Evolutionary conservation across 345 rosid species (phyloP).

Genomic region (Diplotaxis tenuifolia): DNA sequence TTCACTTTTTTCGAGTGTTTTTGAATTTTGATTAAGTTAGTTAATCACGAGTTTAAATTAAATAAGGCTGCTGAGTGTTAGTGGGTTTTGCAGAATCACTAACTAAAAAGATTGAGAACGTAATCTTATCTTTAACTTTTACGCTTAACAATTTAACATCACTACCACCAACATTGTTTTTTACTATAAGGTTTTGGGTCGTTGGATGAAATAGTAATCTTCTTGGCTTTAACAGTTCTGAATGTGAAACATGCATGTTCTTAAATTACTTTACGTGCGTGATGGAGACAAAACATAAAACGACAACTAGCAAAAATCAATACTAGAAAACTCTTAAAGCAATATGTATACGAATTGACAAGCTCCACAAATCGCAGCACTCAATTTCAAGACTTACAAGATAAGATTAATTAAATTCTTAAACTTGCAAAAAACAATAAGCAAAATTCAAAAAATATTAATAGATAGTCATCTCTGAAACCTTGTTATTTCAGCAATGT

Average conservation of each 20-base stretch:
- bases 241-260: neutral
- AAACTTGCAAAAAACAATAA: neutral
- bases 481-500: too few relatives aligned
- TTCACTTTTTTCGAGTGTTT: neutral
- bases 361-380: neutral
- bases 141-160: neutral
- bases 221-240: too few relatives aligned
- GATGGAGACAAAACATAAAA: slow-evolving; percentile 16
- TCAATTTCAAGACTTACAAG: neutral
- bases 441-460: too few relatives aligned
- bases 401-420: neutral
- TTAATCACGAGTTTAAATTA: neutral
- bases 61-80: neutral
- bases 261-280: neutral
- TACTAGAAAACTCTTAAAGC: slow-evolving; percentile 12
- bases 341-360: slow-evolving; percentile 3
- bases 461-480: too few relatives aligned
- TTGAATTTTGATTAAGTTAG: neutral
- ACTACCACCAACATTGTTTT: neutral
- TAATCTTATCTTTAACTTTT: slow-evolving; percentile 14
- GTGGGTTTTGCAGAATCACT: neutral
- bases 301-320: neutral
- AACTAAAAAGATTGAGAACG: neutral
- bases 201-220: too few relatives aligned
- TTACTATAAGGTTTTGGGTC: neutral